Percentiles rank a stretch among this genome's conserved stretches.
These are phyloP conservation scores for Wickerhamiella alocasiicola DNA, from an alignment of 805 yeast species.

Conservation along the genomic window DNA sequence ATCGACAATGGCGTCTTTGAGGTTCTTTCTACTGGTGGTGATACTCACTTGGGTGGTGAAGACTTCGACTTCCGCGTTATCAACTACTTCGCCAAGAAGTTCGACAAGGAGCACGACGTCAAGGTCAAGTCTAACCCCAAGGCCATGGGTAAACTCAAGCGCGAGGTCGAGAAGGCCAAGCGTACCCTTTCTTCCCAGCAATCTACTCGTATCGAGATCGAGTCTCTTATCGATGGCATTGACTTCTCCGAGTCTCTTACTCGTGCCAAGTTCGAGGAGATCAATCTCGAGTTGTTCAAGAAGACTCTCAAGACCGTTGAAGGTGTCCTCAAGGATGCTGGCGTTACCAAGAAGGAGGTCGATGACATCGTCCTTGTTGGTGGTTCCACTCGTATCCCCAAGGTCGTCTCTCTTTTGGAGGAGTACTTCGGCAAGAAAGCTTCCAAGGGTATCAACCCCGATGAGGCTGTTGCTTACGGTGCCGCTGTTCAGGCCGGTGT, in stretches of 20 bases:
- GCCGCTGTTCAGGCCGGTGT: slow-evolving; percentile 99
- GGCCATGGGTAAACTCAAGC: slow-evolving; percentile 86
- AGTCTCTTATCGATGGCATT: slow-evolving; percentile 85
- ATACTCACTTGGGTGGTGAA: slow-evolving; percentile 96
- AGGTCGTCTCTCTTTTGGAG: slow-evolving; percentile 87
- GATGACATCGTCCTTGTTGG: slow-evolving; percentile 96
- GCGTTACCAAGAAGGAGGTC: slow-evolving; percentile 71
- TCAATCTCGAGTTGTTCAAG: slow-evolving; percentile 84
- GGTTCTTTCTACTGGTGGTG: slow-evolving; percentile 91
- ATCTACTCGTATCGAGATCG: slow-evolving; percentile 92
- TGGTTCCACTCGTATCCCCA: slow-evolving; percentile 99
- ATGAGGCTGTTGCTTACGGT: slow-evolving; percentile 99
- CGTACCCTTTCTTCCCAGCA: slow-evolving; percentile 90
- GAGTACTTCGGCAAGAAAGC: slow-evolving; percentile 86
- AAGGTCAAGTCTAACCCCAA: slow-evolving; percentile 72
- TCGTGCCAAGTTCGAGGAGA: slow-evolving; percentile 96
- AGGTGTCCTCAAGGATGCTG: slow-evolving; percentile 88
- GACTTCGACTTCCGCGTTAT: slow-evolving; percentile 86
- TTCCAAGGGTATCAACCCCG: slow-evolving; percentile 96
- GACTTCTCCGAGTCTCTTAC: slow-evolving; percentile 92
- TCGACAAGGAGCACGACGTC: slow-evolving; percentile 84
- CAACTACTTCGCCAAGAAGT: slow-evolving; percentile 66
- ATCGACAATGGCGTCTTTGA: slow-evolving; percentile 88
- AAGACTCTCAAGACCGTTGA: slow-evolving; percentile 93
- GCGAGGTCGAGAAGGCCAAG: slow-evolving; percentile 97